phyloP scores from a whole-genome alignment of 805 yeast genomes.

The Wickerhamiella dianesei region DNA sequence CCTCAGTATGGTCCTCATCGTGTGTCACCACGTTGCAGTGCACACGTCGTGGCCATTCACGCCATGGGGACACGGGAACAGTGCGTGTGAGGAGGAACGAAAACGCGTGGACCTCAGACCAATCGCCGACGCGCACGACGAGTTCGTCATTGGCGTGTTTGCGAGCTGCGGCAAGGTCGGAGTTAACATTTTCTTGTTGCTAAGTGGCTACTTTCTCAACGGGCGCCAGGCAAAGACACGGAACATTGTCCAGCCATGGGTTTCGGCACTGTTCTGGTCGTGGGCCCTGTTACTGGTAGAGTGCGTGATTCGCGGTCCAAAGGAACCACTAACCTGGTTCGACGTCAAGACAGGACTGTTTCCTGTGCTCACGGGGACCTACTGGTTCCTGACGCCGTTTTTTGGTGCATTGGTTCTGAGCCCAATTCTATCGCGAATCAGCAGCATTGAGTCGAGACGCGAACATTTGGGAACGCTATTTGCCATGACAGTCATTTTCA shows the following conservation, averaged over 20 bases:
- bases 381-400: constrained; percentile 11
- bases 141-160: constrained; percentile 5
- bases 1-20: constrained; percentile 11
- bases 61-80: neutral
- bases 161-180: constrained; percentile 10
- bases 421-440: constrained; percentile 1
- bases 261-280: constrained; percentile 9
- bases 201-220: constrained; percentile 10
- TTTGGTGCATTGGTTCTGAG: constrained; percentile 4
- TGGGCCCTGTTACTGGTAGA: neutral
- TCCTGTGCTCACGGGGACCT: constrained; percentile 5
- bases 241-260: constrained; percentile 9
- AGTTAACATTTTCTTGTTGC: constrained; percentile 8
- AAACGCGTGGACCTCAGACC: neutral
- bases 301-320: neutral
- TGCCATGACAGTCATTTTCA: constrained; percentile 1
- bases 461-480: constrained; percentile 4
- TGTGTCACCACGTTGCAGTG: constrained; percentile 7
- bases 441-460: constrained; percentile 2
- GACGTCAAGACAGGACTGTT: constrained; percentile 1
- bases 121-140: neutral
- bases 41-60: constrained; percentile 4
- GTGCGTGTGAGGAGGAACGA: neutral
- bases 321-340: neutral
- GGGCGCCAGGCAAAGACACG: constrained; percentile 2